Percentiles rank a stretch among this genome's conserved stretches.
These are phyloP conservation scores for Diospyros lotus DNA, from an alignment of 148 eudicot genomes.

Conservation along the genomic window DNA sequence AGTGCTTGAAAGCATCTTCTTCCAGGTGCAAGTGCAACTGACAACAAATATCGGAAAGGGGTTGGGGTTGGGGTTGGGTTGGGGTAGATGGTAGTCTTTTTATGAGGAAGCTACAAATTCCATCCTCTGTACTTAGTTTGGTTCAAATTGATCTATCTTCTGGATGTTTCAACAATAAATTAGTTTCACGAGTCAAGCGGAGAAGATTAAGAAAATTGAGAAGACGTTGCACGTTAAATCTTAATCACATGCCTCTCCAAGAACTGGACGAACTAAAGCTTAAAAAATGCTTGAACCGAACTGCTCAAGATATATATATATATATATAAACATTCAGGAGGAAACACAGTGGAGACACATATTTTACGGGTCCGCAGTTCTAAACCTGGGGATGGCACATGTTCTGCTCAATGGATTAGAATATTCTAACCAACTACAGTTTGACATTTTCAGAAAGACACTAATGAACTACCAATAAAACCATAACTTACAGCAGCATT, in stretches of 20 bases:
- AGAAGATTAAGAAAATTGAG: neutral
- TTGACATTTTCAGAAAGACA: neutral
- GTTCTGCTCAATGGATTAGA: neutral
- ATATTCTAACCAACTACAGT: neutral
- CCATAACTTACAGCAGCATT: neutral
- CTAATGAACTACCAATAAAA: neutral
- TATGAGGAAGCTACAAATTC: no score
- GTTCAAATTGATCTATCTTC: neutral
- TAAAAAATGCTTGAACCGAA: neutral
- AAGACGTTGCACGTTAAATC: constrained; percentile 1
- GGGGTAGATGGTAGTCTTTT: no score
- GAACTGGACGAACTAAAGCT: neutral
- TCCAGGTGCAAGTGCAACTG: neutral
- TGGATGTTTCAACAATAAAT: neutral
- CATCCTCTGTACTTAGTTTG: no score
- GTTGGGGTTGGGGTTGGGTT: no score
- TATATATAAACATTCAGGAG: neutral
- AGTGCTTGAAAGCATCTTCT: constrained; percentile 3
- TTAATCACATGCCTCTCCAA: neutral
- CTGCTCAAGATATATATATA: no score
- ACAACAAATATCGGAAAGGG: no score
- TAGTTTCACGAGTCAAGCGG: neutral
- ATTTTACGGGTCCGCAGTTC: neutral
- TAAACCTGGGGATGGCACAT: neutral
- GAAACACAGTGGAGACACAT: neutral